Evolutionary conservation across 805 yeast species (phyloP).

Genomic region (Yarrowia alimentaria): DNA sequence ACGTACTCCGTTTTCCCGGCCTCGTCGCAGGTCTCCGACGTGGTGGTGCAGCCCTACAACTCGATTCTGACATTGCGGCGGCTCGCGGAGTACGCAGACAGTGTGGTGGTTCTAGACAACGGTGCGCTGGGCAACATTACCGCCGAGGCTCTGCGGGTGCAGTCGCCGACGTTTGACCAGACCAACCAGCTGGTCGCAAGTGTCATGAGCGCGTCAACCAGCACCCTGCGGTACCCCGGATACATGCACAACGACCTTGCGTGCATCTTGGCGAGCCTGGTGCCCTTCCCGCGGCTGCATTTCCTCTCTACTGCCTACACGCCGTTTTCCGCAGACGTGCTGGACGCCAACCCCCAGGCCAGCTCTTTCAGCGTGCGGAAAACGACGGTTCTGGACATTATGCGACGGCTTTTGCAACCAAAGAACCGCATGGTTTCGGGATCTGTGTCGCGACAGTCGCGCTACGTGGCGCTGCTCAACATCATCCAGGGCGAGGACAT

Average conservation of each 20-base stretch:
- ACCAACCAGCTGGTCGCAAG: constrained; percentile 84
- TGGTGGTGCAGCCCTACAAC: constrained; percentile 97
- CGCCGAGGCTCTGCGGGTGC: constrained; percentile 54
- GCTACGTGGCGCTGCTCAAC: constrained; percentile 69
- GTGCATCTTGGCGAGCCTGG: constrained; percentile 72
- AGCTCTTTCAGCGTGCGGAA: constrained; percentile 60
- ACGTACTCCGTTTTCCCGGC: constrained; percentile 87
- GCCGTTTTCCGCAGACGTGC: constrained; percentile 50
- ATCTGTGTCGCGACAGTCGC: constrained; percentile 45
- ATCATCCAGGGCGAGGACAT: constrained; percentile 58
- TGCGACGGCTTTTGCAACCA: constrained; percentile 76
- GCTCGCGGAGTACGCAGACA: constrained; percentile 80
- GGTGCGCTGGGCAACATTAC: constrained; percentile 77
- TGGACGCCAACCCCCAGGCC: constrained; percentile 49
- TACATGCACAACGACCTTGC: constrained; percentile 85
- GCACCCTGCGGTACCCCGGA: constrained; percentile 86
- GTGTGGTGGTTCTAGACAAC: constrained; percentile 87
- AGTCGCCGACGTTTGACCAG: constrained; percentile 67
- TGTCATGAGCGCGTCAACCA: constrained; percentile 79
- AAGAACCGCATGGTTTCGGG: constrained; percentile 67
- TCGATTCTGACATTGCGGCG: constrained; percentile 78
- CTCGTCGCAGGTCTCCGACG: constrained; percentile 79
- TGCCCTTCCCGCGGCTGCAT: constrained; percentile 84
- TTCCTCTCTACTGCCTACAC: constrained; percentile 70
- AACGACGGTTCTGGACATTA: constrained; percentile 79